Conservation (phyloP, 306 rosid species). For the Dalbergia cultrata region DNA sequence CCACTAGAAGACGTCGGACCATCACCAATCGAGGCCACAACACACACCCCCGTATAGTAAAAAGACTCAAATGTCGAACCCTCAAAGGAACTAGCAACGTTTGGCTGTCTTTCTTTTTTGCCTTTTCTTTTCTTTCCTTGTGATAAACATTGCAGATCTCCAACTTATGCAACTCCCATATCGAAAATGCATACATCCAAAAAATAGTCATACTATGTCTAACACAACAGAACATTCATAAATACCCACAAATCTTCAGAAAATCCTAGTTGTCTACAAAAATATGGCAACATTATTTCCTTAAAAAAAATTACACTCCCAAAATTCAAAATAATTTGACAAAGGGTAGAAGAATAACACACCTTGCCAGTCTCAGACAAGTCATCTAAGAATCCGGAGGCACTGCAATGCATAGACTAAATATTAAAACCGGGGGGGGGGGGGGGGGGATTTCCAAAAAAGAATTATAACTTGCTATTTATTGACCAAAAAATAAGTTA, state of each 20-base stretch:
- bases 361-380: slow-evolving; percentile 48
- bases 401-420: slow-evolving; percentile 38
- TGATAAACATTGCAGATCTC: slow-evolving; percentile 7
- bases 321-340: neutral
- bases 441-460: neutral
- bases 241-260: neutral
- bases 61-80: no score
- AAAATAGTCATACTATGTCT: neutral
- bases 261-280: neutral
- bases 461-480: neutral
- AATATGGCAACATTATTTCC: neutral
- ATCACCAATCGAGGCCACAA: no score
- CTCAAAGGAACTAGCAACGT: no score
- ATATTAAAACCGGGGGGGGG: neutral
- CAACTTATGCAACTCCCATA: neutral
- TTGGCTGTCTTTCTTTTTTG: no score
- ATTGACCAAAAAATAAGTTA: slow-evolving; percentile 9
- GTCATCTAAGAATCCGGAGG: slow-evolving; percentile 33
- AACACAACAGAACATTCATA: slow-evolving; percentile 15
- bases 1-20: no score
- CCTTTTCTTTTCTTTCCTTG: neutral
- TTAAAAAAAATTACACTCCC: neutral
- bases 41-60: no score
- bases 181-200: neutral
- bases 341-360: slow-evolving; percentile 19